Conservation (phyloP, 257 asterid species). For the Plantago ovata region DNA sequence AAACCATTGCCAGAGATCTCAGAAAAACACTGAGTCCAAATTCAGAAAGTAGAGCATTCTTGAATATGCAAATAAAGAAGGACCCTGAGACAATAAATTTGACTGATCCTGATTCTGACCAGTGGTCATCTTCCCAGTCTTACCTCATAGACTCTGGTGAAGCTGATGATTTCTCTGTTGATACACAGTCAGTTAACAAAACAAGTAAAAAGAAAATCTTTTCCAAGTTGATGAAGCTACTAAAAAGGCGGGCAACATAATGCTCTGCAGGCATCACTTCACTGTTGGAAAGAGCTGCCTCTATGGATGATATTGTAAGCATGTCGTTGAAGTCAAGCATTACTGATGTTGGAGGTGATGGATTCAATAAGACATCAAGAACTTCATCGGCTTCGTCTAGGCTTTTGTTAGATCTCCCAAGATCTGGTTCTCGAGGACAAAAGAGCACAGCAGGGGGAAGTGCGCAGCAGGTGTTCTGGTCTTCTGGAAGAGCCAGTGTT, state of each 20-base stretch:
- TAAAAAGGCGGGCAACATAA: constrained; percentile 34
- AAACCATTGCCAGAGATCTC: constrained; percentile 72
- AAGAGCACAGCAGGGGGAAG: constrained; percentile 29
- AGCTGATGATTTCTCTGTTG: constrained; percentile 37
- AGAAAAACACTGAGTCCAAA: constrained; percentile 71
- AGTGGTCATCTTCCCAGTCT: constrained; percentile 62
- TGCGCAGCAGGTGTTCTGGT: constrained; percentile 25
- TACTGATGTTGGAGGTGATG: constrained; percentile 25
- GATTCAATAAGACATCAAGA: constrained; percentile 26
- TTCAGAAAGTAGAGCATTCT: constrained; percentile 82
- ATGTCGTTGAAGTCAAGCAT: constrained; percentile 27
- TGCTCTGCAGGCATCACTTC: constrained; percentile 31
- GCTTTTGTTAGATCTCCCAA: constrained; percentile 45
- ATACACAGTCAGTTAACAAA: constrained; percentile 30
- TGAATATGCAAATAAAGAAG: constrained; percentile 63
- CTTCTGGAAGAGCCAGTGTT: constrained; percentile 37
- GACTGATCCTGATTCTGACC: constrained; percentile 45
- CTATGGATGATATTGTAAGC: constrained; percentile 31
- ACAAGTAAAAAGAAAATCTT: constrained; percentile 41
- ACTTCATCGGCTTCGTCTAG: constrained; percentile 47
- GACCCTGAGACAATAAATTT: constrained; percentile 24
- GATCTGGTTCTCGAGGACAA: constrained; percentile 35
- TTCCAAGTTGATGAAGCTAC: constrained; percentile 52
- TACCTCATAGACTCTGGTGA: constrained; percentile 57
- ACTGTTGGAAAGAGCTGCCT: constrained; percentile 25